Conservation (phyloP, 2,329 filamentous ascomycete genomes). For the Aspergillus amoenus region DNA sequence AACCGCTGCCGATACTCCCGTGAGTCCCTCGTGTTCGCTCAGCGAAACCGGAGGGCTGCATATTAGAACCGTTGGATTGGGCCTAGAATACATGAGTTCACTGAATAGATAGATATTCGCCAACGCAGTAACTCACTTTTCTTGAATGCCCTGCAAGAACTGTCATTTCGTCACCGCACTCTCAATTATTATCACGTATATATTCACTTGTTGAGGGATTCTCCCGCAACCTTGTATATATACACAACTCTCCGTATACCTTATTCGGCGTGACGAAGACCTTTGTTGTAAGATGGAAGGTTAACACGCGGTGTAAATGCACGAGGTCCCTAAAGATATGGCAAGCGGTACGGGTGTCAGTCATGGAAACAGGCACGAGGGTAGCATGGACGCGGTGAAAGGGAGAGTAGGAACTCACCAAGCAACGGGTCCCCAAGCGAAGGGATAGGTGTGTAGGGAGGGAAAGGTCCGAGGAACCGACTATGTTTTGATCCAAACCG, state of each 20-base stretch:
- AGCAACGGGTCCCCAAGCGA: constrained; percentile 22
- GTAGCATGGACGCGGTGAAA: background rate
- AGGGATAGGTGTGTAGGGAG: constrained; percentile 19
- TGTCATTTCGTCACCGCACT: constrained; percentile 23
- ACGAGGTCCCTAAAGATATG: constrained; percentile 32
- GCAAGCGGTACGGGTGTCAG: constrained; percentile 24
- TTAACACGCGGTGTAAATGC: constrained; percentile 11
- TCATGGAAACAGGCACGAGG: constrained; percentile 9
- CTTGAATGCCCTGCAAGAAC: constrained; percentile 38
- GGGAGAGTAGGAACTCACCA: background rate
- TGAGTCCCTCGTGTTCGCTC: constrained; percentile 40
- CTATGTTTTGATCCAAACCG: constrained; percentile 21
- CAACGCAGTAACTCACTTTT: constrained; percentile 33
- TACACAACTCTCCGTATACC: constrained; percentile 14
- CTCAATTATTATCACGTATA: constrained; percentile 22
- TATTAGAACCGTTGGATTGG: constrained; percentile 39
- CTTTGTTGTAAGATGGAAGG: background rate
- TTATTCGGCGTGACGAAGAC: background rate
- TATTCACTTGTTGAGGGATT: constrained; percentile 19
- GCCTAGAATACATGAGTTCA: constrained; percentile 23
- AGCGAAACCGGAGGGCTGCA: constrained; percentile 37
- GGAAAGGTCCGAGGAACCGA: constrained; percentile 14
- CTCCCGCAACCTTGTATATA: constrained; percentile 9
- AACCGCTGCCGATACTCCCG: constrained; percentile 43
- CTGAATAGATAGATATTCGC: background rate